Percentiles rank a stretch among this genome's conserved stretches.
phyloP scores from a whole-genome alignment of 805 yeast genomes.

The Groenewaldozyma tartarivorans region DNA sequence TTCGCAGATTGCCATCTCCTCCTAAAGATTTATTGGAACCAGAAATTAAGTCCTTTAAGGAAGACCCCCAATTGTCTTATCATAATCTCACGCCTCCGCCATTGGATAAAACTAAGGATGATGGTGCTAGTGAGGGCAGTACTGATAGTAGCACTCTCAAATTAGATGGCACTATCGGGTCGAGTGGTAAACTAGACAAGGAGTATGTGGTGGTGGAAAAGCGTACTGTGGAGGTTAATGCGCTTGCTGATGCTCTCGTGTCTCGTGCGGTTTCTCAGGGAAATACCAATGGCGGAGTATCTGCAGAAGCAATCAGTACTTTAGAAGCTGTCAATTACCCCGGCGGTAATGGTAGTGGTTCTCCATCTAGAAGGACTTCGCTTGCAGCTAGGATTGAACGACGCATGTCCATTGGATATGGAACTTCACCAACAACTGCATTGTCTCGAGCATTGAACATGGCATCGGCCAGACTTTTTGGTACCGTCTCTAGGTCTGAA shows the following conservation, averaged over 20 bases:
- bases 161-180: too few species aligned
- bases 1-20: too few species aligned
- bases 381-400: slow-evolving; percentile 12
- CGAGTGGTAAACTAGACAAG: slow-evolving; percentile 35
- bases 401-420: slow-evolving; percentile 27
- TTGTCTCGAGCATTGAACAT: slow-evolving; percentile 77
- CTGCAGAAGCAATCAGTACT: not conserved
- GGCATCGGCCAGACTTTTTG: slow-evolving; percentile 83
- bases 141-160: not conserved
- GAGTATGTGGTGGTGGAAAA: slow-evolving; percentile 95
- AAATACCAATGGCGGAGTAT: not conserved
- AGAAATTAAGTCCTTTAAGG: not conserved
- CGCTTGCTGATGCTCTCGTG: slow-evolving; percentile 87
- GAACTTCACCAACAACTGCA: slow-evolving; percentile 67
- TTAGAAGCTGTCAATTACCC: not conserved
- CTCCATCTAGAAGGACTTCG: not conserved
- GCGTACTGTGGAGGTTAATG: slow-evolving; percentile 89
- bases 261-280: not conserved
- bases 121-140: not conserved
- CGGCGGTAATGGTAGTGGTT: not conserved
- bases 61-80: not conserved
- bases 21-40: not conserved
- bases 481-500: slow-evolving; percentile 28
- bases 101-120: not conserved
- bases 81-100: not conserved